phyloP scores from a whole-genome alignment of 225 moss, liverwort and hornwort species.

The Ulota crispa region DNA sequence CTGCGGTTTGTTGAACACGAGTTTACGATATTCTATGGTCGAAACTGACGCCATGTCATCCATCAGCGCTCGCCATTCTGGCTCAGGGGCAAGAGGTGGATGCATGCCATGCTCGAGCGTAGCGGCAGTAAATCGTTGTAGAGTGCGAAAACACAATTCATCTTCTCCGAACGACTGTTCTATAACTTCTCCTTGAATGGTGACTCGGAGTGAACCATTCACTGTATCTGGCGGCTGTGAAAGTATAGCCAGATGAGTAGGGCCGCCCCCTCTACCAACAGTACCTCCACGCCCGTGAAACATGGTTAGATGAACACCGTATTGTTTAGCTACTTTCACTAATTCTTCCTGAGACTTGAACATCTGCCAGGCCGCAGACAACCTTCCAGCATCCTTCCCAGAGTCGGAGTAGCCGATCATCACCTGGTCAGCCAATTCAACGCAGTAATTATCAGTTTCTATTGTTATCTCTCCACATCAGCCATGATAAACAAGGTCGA shows the following conservation, averaged over 20 bases:
- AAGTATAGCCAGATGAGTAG: constrained; percentile 93
- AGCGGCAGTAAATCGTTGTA: constrained; percentile 92
- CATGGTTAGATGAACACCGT: constrained; percentile 80
- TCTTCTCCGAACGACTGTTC: constrained; percentile 95
- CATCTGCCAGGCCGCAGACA: constrained; percentile 97
- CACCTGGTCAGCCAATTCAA: constrained; percentile 39
- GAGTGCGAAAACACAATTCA: constrained; percentile 83
- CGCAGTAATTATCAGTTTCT: neutral
- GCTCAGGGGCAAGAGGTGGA: constrained; percentile 75
- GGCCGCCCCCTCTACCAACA: constrained; percentile 94
- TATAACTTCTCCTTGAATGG: constrained; percentile 96
- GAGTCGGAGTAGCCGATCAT: constrained; percentile 99
- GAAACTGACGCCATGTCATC: constrained; percentile 80
- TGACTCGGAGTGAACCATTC: constrained; percentile 88
- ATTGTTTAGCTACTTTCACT: constrained; percentile 87
- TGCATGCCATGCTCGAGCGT: constrained; percentile 98
- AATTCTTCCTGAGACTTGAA: constrained; percentile 93
- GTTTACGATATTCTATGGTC: constrained; percentile 76
- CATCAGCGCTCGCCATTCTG: constrained; percentile 87
- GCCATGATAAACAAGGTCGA: neutral
- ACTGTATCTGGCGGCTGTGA: constrained; percentile 98
- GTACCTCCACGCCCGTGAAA: constrained; percentile 98
- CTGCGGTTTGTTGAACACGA: constrained; percentile 78
- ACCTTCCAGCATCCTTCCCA: constrained; percentile 93
- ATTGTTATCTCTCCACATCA: neutral